Evolutionary conservation across 164 flowering plant species (phyloP), one percentile per base, ranked within the genome.

Genomic region (Buxus sempervirens): DNA sequence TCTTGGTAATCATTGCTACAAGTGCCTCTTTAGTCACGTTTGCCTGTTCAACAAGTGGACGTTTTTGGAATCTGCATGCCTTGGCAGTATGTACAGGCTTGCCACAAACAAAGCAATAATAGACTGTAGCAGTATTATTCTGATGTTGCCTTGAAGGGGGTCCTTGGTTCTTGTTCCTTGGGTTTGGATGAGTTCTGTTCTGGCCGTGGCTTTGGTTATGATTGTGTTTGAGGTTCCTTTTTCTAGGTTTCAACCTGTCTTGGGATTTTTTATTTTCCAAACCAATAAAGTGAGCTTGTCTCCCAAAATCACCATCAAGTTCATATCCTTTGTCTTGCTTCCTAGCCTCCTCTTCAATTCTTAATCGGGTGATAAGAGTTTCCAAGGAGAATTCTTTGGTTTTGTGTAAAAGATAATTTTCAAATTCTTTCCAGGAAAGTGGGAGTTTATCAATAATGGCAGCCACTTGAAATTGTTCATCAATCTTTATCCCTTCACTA

Each of bases 1-100:
- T 16, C 20, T 76, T 24, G 1, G 54, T 18, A 13, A 72, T 66
- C 76, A 76, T 70, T 18, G 70, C 76, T 16, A 72, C 67, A 22
- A 55, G 49, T 16, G 60, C 13, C 23, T 76, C 69, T 49, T 76
- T 70, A 15, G n/a, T 38, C n/a, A 62, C n/a, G 58, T 76, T 76
- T 2, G 15, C 70, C 23, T 53, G 59, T 18, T 16, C 20, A 32
- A 32, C 38, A 32, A 7, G 38, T 32, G 38, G 7, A 32, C 7
- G 38, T 32, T 25, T 24, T 9, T 25, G 38, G 15, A 19, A 57
- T 45, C 21, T 42, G 20, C 57, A 60, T 45, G 10, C 15, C 26
- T 55, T 27, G 42, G 70, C 41, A 12, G 18, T 24, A 45, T 60
- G 38, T 5, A 42, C 62, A 27, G 22, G 51, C 24, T 72, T 72